Evolutionary conservation across 371 early-diverging fungal species (phyloP).

Genomic region (Globomyces sp.): DNA sequence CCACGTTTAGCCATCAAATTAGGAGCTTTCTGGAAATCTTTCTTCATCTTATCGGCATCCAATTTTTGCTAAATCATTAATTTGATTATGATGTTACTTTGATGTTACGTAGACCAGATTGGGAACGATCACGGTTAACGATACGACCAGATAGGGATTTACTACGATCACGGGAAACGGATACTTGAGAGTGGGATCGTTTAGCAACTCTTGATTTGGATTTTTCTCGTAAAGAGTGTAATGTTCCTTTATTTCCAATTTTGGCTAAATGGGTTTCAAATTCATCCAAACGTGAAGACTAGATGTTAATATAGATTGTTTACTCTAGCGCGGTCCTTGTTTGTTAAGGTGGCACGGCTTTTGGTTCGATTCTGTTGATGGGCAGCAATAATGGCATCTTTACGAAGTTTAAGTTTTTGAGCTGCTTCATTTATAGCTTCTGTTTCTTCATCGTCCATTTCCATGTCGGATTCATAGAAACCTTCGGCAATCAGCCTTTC

Average conservation of each 20-base stretch:
- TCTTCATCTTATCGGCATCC: conserved; percentile 73
- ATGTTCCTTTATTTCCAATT: conserved; percentile 5
- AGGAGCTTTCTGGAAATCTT: conserved; percentile 64
- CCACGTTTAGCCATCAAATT: conserved; percentile 84
- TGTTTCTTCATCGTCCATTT: conserved; percentile 65
- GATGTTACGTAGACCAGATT: conserved; percentile 75
- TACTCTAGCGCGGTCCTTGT: conserved; percentile 24
- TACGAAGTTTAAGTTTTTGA: conserved; percentile 78
- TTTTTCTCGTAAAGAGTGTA: conserved; percentile 11
- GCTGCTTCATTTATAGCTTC: conserved; percentile 76
- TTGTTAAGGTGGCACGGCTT: conserved; percentile 62
- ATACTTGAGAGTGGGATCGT: conserved; percentile 14
- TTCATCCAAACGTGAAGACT: conserved; percentile 16
- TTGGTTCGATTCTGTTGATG: conserved; percentile 69
- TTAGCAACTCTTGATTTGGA: conserved; percentile 4
- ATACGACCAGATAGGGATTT: conserved; percentile 22
- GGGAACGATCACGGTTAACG: conserved; percentile 60
- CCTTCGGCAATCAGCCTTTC: conserved; percentile 90
- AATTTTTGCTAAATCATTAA: conserved; percentile 38
- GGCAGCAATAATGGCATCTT: conserved; percentile 73
- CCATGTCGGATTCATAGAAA: conserved; percentile 83
- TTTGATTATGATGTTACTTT: conserved; percentile 29
- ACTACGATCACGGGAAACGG: conserved; percentile 38
- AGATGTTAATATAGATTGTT: background rate
- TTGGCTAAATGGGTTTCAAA: conserved; percentile 11